These are phyloP conservation scores for Solanum hybrid DNA, from an alignment of 305 asterid species.

Conservation along the genomic window DNA sequence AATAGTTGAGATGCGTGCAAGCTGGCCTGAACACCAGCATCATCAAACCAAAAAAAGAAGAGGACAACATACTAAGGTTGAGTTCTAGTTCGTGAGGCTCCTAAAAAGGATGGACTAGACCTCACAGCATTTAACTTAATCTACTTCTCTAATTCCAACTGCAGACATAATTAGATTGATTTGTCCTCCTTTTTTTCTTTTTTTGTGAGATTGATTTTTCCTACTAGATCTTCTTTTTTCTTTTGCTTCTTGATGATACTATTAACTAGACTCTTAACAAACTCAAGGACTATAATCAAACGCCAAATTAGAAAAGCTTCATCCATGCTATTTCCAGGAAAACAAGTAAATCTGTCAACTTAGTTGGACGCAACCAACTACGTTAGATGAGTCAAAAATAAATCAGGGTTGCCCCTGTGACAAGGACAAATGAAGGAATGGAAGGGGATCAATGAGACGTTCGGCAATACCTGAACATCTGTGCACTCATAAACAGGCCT, in stretches of 20 bases:
- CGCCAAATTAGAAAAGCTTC: background rate
- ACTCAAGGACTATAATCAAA: background rate
- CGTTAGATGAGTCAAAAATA: background rate
- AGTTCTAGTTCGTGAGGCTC: background rate
- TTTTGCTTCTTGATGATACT: background rate
- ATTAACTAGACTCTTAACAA: background rate
- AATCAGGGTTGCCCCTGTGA: background rate
- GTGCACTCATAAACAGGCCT: slow-evolving; percentile 87
- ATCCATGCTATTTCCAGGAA: background rate
- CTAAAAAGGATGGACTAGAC: background rate
- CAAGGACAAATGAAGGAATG: background rate
- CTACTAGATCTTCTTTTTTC: background rate
- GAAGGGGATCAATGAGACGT: background rate
- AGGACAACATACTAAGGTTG: background rate
- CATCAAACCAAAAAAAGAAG: background rate
- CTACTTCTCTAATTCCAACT: background rate
- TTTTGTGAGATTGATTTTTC: background rate
- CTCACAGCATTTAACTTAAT: background rate
- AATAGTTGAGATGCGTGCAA: background rate
- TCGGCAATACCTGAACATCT: slow-evolving; percentile 55
- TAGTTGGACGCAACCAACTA: background rate
- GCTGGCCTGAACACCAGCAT: background rate
- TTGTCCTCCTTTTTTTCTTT: background rate
- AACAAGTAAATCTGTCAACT: background rate
- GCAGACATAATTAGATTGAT: background rate